These are phyloP conservation scores for Hanseniaspora meyeri DNA, from an alignment of 805 yeast genomes.

Conservation along the genomic window DNA sequence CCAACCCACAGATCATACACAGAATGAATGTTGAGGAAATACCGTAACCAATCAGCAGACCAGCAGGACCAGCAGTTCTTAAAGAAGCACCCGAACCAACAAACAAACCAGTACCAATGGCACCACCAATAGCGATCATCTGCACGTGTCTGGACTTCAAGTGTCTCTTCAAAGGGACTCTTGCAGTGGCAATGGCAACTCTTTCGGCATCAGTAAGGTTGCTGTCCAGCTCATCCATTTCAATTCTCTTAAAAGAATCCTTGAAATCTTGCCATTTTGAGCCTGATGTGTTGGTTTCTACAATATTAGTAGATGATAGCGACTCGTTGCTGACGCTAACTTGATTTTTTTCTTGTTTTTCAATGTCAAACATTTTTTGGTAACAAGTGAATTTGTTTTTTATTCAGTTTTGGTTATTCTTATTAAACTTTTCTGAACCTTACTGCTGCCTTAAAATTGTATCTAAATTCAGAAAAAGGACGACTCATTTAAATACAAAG, in stretches of 20 bases:
- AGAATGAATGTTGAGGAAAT: conserved; percentile 46
- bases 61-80: conserved; percentile 57
- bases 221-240: conserved; percentile 30
- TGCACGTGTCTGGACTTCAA: conserved; percentile 45
- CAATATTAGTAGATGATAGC: not conserved
- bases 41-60: conserved; percentile 43
- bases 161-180: conserved; percentile 45
- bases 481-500: too few relatives aligned
- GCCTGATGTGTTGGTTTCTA: not conserved
- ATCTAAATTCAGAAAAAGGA: too few relatives aligned
- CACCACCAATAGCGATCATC: conserved; percentile 61
- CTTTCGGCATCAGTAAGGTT: conserved; percentile 34
- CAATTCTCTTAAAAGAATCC: conserved; percentile 38
- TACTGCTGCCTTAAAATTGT: too few relatives aligned
- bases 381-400: not conserved
- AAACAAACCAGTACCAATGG: conserved; percentile 65
- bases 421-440: too few relatives aligned
- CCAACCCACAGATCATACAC: conserved; percentile 48
- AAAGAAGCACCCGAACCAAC: conserved; percentile 59
- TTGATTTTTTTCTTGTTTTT: conserved; percentile 7
- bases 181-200: conserved; percentile 35
- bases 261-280: conserved; percentile 32
- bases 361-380: not conserved
- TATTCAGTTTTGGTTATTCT: not conserved
- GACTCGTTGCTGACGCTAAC: not conserved